Evolutionary conservation across 495 filamentous ascomycete genomes (phyloP), one percentile per base, ranked within the genome.

Genomic region (Penicillium angulare): DNA sequence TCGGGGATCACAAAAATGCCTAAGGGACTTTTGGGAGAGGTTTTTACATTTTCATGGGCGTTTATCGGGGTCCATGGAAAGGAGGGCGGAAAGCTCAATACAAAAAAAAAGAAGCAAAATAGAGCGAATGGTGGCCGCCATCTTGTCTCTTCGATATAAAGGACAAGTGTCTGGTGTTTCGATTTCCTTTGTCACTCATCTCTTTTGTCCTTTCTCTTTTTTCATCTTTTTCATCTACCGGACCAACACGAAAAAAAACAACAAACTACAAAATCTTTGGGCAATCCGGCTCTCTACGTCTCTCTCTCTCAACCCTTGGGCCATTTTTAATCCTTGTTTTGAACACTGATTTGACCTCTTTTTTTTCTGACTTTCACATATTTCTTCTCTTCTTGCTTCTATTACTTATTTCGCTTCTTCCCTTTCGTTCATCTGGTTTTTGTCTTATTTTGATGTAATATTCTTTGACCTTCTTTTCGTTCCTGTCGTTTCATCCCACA

Each of bases 391-490:
- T 60, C 36, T 22, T 40, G 17, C 13, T 40, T 38, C 43, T n/a
- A n/a, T n/a, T n/a, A n/a, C n/a, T n/a, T n/a, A 13, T 26, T 26
- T 27, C 20, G 33, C n/a, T 45, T 45, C 46, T 16, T 32, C 49
- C 21, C 34, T 55, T 54, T 62, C 47, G 50, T 44, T 56, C 49
- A 27, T 35, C 48, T 43, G n/a, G 22, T 20, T 53, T 43, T 44
- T 46, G 27, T 22, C 31, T 47, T 57, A 55, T 54, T 55, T 56
- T 39, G 50, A 65, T 65, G 59, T 65, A 65, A 65, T 65, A 60
- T 50, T 43, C 55, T 56, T 52, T 13, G n/a, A 21, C 10, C 34
- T 23, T 32, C 4, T 52, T 36, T 53, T 49, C 38, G 12, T 31
- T 23, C 47, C 32, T 42, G 24, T 21, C 42, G 18, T 23, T 17